These are phyloP conservation scores for Pyronema omphalodes DNA, from an alignment of 495 filamentous ascomycete genomes.

Conservation along the genomic window DNA sequence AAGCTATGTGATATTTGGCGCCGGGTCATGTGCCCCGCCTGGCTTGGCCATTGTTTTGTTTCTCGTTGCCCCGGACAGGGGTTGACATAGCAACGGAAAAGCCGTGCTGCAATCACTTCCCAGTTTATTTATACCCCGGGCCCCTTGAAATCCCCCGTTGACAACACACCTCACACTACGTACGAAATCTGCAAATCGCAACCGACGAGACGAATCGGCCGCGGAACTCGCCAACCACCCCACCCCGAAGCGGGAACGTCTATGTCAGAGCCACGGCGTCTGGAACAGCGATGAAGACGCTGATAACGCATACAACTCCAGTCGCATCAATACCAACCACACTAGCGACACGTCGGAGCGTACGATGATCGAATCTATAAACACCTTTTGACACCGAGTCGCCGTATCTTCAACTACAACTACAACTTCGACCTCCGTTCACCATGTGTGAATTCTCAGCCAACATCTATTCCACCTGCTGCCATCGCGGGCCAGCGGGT, in stretches of 20 bases:
- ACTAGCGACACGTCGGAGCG: not conserved
- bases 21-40: too few species aligned
- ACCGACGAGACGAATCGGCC: not conserved
- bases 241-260: not conserved
- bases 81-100: too few species aligned
- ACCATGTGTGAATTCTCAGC: not conserved
- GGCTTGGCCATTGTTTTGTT: too few species aligned
- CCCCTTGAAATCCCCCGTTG: not conserved
- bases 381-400: not conserved
- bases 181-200: too few species aligned
- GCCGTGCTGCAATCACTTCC: too few species aligned
- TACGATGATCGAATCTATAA: not conserved
- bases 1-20: too few species aligned
- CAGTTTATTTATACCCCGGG: not conserved
- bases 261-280: not conserved
- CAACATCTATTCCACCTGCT: conserved; percentile 1
- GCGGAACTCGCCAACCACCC: not conserved
- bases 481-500: not conserved
- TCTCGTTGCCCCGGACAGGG: too few species aligned
- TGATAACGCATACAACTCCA: not conserved
- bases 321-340: not conserved
- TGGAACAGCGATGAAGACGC: not conserved
- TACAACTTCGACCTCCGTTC: too few species aligned
- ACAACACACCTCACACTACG: not conserved
- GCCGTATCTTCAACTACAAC: too few species aligned